Conservation (phyloP, 176 grass and related monocot species). For the Hordeum vulgare region DNA sequence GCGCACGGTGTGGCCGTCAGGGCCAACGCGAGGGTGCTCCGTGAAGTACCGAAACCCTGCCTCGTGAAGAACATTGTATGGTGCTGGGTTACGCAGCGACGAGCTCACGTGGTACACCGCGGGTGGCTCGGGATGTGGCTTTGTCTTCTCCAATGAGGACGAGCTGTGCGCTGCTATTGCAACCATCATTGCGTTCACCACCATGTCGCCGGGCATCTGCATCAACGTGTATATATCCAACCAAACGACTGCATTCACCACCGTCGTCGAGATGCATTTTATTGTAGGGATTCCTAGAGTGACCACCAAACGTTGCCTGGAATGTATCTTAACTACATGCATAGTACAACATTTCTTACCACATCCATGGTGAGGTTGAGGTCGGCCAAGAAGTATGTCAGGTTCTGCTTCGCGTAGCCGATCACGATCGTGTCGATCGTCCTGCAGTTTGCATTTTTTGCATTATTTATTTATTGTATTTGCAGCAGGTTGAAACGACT, state of each 20-base stretch:
- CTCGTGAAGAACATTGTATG: conserved; percentile 38
- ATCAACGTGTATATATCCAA: background rate
- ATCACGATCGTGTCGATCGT: conserved; percentile 62
- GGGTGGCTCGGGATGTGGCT: background rate
- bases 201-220: conserved; percentile 86
- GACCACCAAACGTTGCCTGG: background rate
- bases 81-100: conserved; percentile 42
- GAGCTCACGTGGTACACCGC: conserved; percentile 54
- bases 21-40: conserved; percentile 47
- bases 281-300: background rate
- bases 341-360: conserved; percentile 6
- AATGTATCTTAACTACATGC: background rate
- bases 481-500: background rate
- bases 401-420: conserved; percentile 60
- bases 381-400: conserved; percentile 63
- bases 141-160: background rate
- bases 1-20: conserved; percentile 24
- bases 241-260: background rate
- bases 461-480: background rate
- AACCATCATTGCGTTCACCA: conserved; percentile 75
- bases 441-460: background rate
- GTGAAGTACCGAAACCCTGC: conserved; percentile 41
- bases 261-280: background rate
- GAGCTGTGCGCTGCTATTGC: conserved; percentile 23
- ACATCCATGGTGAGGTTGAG: conserved; percentile 64